Percentiles rank a stretch among this genome's conserved stretches.
phyloP scores from a whole-genome alignment of 345 rosid genomes.

The Moricandia arvensis region DNA sequence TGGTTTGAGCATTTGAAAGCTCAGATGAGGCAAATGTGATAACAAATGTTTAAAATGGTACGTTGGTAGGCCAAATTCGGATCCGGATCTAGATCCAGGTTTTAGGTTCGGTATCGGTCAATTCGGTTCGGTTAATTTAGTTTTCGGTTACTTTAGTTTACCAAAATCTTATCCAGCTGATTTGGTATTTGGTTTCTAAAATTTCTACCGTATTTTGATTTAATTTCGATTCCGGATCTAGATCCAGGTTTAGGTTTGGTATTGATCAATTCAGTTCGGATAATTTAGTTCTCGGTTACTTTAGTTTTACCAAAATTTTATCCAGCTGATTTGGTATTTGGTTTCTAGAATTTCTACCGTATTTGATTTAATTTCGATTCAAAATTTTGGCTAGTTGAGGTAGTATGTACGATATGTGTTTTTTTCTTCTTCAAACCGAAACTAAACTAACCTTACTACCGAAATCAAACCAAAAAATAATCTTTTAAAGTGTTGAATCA shows the following conservation, averaged over 20 bases:
- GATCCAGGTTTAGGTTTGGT: too few relatives aligned
- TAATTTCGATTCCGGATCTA: not conserved
- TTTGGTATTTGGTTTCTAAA: too few relatives aligned
- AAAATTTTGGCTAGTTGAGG: not conserved
- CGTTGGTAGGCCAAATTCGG: not conserved
- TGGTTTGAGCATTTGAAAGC: constrained; percentile 30
- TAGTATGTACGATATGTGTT: too few relatives aligned
- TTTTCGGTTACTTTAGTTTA: not conserved
- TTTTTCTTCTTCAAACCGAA: too few relatives aligned
- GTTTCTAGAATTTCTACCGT: not conserved
- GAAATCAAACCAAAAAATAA: too few relatives aligned
- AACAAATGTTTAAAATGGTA: not conserved
- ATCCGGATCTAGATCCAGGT: too few relatives aligned
- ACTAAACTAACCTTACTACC: too few relatives aligned
- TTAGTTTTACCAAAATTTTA: not conserved
- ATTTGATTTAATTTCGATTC: not conserved
- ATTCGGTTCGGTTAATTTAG: not conserved
- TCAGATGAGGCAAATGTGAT: not conserved
- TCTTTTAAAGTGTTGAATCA: too few relatives aligned
- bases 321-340: not conserved
- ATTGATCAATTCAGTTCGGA: too few relatives aligned
- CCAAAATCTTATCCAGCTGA: not conserved
- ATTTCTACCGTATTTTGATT: not conserved
- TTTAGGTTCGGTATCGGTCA: too few relatives aligned
- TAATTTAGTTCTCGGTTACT: not conserved